phyloP scores from a whole-genome alignment of 495 filamentous ascomycete species.

The Jackrogersella multiformis region DNA sequence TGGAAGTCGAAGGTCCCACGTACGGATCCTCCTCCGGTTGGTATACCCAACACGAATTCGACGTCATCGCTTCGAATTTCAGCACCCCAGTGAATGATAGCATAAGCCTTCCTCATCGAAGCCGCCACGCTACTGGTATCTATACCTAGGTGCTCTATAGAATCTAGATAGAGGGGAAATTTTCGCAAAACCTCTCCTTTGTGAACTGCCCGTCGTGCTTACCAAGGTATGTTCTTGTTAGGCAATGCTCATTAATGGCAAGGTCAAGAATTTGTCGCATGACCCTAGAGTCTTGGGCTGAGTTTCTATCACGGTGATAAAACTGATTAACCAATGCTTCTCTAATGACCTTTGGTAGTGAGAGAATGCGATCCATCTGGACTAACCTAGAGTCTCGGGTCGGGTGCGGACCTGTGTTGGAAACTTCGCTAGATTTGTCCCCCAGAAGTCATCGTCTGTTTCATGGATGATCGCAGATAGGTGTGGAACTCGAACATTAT shows the following conservation, averaged over 20 bases:
- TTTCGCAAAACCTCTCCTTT: slow-evolving; percentile 34
- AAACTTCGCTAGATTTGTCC: not conserved
- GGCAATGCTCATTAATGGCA: slow-evolving; percentile 42
- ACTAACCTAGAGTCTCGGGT: no score
- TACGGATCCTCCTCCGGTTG: not conserved
- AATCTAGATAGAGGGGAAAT: slow-evolving; percentile 32
- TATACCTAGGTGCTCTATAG: slow-evolving; percentile 27
- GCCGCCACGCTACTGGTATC: slow-evolving; percentile 2
- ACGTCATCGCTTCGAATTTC: slow-evolving; percentile 43
- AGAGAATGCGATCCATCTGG: slow-evolving; percentile 43
- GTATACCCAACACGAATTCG: slow-evolving; percentile 47
- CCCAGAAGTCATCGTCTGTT: not conserved
- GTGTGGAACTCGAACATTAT: not conserved
- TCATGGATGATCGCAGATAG: not conserved
- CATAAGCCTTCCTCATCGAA: slow-evolving; percentile 46
- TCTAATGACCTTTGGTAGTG: slow-evolving; percentile 37
- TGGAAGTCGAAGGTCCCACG: not conserved
- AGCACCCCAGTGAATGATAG: slow-evolving; percentile 47
- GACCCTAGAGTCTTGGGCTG: not conserved
- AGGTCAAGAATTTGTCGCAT: slow-evolving; percentile 32
- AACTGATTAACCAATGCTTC: slow-evolving; percentile 26
- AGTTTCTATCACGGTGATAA: slow-evolving; percentile 24
- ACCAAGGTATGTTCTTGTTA: slow-evolving; percentile 38
- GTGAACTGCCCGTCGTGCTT: not conserved
- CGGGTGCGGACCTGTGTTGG: not conserved